Conservation (phyloP, 2,329 filamentous ascomycete species). For the Sclerotinia nivalis region DNA sequence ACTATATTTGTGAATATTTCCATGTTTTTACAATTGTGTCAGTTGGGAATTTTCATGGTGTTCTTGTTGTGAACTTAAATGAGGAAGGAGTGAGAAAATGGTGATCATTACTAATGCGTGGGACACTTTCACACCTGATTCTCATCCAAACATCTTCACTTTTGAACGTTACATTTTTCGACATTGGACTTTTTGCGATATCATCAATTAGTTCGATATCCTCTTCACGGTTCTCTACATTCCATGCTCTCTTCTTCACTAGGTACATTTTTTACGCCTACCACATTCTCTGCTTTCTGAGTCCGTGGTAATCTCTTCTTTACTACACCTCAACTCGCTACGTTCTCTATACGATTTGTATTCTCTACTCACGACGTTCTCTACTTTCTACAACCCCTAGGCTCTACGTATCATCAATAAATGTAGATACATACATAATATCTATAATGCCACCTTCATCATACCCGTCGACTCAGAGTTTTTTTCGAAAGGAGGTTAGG, state of each 20-base stretch:
- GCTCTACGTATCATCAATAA: no score
- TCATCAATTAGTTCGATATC: no score
- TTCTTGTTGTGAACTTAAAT: not conserved
- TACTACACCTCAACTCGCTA: no score
- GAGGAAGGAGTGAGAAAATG: not conserved
- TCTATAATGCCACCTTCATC: slow-evolving; percentile 25
- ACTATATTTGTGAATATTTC: not conserved
- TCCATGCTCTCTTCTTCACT: no score
- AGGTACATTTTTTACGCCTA: no score
- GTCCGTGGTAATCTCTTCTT: no score
- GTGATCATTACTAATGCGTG: not conserved
- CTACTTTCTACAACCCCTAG: no score
- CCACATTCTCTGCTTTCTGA: no score
- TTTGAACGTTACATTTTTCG: not conserved
- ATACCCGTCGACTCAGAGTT: slow-evolving; percentile 38
- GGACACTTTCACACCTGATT: not conserved
- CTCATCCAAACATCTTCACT: not conserved
- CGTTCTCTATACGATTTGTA: no score
- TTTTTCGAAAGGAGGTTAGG: slow-evolving; percentile 34
- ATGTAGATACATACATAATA: not conserved
- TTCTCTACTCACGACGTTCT: no score
- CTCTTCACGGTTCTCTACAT: no score
- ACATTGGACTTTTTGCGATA: not conserved
- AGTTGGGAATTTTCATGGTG: not conserved
- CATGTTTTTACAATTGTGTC: not conserved